Conservation (phyloP, 1,284 basidiomycete species). For the Trametes versicolor region DNA sequence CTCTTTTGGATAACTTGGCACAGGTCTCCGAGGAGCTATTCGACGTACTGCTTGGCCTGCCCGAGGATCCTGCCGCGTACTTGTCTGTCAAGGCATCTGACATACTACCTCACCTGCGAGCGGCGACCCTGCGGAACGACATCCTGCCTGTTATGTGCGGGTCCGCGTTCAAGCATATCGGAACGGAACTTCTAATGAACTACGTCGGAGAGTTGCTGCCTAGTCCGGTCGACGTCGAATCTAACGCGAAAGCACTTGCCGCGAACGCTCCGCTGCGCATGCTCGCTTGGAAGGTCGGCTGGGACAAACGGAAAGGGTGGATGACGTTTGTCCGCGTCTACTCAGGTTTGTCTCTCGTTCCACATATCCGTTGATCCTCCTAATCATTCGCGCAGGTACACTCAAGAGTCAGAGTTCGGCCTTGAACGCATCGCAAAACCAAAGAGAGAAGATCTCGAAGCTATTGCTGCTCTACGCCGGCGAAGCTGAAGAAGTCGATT, state of each 20-base stretch:
- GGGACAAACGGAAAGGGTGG: constrained; percentile 88
- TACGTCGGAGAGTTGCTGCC: constrained; percentile 86
- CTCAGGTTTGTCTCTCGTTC: constrained; percentile 63
- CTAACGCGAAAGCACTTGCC: constrained; percentile 45
- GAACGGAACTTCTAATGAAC: constrained; percentile 84
- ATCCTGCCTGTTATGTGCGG: constrained; percentile 87
- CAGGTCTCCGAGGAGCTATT: constrained; percentile 85
- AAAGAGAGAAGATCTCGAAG: constrained; percentile 80
- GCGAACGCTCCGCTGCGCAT: constrained; percentile 64
- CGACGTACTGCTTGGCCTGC: constrained; percentile 70
- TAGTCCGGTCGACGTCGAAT: constrained; percentile 74
- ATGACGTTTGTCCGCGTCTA: constrained; percentile 93
- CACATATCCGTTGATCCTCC: neutral
- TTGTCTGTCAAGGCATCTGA: constrained; percentile 58
- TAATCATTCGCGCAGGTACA: constrained; percentile 57
- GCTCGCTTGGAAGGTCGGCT: constrained; percentile 90
- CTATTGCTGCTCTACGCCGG: constrained; percentile 86
- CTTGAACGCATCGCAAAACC: constrained; percentile 74
- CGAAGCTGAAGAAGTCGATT: constrained; percentile 82
- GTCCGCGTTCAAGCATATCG: constrained; percentile 83
- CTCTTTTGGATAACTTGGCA: constrained; percentile 80
- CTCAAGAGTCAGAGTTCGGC: constrained; percentile 71
- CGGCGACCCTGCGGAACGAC: constrained; percentile 70
- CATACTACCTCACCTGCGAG: constrained; percentile 73
- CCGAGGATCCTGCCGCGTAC: constrained; percentile 69